These are phyloP conservation scores for Anacardium occidentale DNA, from an alignment of 345 rosid genomes.

Conservation along the genomic window DNA sequence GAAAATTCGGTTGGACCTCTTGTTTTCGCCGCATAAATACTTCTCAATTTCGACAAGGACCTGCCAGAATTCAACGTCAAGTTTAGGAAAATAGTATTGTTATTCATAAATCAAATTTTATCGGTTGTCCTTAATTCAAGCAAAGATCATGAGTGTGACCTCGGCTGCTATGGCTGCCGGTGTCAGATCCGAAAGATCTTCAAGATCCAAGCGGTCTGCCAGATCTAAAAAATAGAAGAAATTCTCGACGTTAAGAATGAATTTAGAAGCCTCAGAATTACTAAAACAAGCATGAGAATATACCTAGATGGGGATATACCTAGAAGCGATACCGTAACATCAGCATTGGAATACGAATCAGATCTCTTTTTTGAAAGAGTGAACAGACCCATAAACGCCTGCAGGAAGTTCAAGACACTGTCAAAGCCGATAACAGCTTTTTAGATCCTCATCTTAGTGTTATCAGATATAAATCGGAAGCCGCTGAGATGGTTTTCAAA, in stretches of 20 bases:
- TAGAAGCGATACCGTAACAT: conserved; percentile 37
- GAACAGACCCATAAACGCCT: conserved; percentile 42
- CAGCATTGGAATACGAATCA: conserved; percentile 38
- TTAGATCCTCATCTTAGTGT: background rate
- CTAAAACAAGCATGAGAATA: background rate
- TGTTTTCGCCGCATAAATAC: conserved; percentile 11
- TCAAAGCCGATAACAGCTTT: background rate
- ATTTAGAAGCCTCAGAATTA: background rate
- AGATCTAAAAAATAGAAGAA: conserved; percentile 26
- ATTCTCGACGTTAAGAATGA: background rate
- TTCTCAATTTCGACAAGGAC: conserved; percentile 37
- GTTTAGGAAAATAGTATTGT: background rate
- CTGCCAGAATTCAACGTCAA: conserved; percentile 27
- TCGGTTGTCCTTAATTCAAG: background rate
- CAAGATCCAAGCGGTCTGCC: conserved; percentile 27
- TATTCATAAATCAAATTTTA: too few relatives aligned
- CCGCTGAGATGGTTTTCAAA: background rate
- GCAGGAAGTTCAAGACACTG: background rate
- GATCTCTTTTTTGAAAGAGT: conserved; percentile 39
- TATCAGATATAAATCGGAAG: background rate
- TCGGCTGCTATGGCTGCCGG: conserved; percentile 44
- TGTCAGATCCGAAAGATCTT: conserved; percentile 34
- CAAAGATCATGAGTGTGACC: conserved; percentile 24
- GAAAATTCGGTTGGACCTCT: conserved; percentile 9
- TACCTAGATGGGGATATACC: conserved; percentile 20